These are phyloP conservation scores for Ruellia speciosa DNA, from an alignment of 305 asterid species.

Conservation along the genomic window DNA sequence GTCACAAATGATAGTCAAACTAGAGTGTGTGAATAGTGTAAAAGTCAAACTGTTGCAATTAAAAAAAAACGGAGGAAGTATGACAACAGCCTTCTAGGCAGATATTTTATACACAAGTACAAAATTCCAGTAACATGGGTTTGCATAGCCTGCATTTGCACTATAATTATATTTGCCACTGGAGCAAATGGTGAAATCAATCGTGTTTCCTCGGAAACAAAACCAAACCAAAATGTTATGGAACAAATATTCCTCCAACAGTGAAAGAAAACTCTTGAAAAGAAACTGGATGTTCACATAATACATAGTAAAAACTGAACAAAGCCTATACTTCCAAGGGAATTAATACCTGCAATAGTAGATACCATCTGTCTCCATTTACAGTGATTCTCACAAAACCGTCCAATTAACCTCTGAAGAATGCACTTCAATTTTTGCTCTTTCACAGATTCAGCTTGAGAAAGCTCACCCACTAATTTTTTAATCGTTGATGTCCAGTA, in stretches of 20 bases:
- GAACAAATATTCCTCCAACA: not conserved
- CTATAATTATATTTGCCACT: not conserved
- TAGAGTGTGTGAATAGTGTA: too few relatives aligned
- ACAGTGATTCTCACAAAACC: slow-evolving; percentile 64
- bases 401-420: slow-evolving; percentile 68
- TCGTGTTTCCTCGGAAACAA: not conserved
- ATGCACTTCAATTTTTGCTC: slow-evolving; percentile 78
- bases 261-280: not conserved
- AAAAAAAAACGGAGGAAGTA: too few relatives aligned
- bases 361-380: slow-evolving; percentile 83
- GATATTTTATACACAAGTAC: too few relatives aligned
- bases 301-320: slow-evolving; percentile 9
- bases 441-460: slow-evolving; percentile 81
- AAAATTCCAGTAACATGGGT: too few relatives aligned
- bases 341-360: slow-evolving; percentile 61
- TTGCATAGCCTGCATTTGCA: not conserved
- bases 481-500: slow-evolving; percentile 82
- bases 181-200: not conserved
- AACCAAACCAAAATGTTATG: not conserved
- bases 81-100: too few relatives aligned
- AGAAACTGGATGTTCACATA: slow-evolving; percentile 13
- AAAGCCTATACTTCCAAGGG: slow-evolving; percentile 12
- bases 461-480: slow-evolving; percentile 56
- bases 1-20: too few relatives aligned
- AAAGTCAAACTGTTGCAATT: too few relatives aligned